These are phyloP conservation scores for Apiotrichum akiyoshidainum DNA, from an alignment of 1,284 basidiomycete genomes.

Conservation along the genomic window DNA sequence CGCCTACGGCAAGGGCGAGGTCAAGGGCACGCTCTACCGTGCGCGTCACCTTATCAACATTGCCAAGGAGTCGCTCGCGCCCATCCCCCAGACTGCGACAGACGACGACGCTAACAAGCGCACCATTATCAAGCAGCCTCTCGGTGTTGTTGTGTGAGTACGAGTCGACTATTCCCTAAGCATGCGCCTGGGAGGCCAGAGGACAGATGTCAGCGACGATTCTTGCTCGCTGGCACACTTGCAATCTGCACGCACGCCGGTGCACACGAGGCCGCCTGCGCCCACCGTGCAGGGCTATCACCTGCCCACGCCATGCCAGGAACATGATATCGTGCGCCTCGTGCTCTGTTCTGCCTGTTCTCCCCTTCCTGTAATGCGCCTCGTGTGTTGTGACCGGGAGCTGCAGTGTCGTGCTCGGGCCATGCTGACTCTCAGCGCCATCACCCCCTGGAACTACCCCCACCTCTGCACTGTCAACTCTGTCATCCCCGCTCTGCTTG, in stretches of 20 bases:
- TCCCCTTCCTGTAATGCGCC: no score
- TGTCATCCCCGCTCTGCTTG: constrained; percentile 79
- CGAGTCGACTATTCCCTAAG: constrained; percentile 30
- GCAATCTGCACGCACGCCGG: no score
- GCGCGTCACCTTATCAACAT: constrained; percentile 81
- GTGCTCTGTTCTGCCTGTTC: no score
- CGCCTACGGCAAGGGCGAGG: constrained; percentile 70
- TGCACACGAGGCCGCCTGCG: no score
- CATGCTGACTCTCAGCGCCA: constrained; percentile 16
- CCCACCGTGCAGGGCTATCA: no score
- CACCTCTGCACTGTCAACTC: constrained; percentile 86
- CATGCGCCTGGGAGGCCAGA: not conserved
- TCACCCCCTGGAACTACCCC: constrained; percentile 64
- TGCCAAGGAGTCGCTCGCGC: constrained; percentile 70
- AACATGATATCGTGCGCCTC: no score
- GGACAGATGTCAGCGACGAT: no score
- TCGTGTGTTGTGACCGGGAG: no score
- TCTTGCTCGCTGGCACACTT: no score
- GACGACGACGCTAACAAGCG: constrained; percentile 78
- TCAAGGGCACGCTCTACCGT: constrained; percentile 74
- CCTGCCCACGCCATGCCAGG: no score
- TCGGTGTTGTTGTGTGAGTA: constrained; percentile 95
- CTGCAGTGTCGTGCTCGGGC: no score
- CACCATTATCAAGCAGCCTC: constrained; percentile 73
- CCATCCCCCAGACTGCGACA: constrained; percentile 68